phyloP scores from a whole-genome alignment of 1,284 basidiomycete genomes.

The Papiliotrema flavescens region DNA sequence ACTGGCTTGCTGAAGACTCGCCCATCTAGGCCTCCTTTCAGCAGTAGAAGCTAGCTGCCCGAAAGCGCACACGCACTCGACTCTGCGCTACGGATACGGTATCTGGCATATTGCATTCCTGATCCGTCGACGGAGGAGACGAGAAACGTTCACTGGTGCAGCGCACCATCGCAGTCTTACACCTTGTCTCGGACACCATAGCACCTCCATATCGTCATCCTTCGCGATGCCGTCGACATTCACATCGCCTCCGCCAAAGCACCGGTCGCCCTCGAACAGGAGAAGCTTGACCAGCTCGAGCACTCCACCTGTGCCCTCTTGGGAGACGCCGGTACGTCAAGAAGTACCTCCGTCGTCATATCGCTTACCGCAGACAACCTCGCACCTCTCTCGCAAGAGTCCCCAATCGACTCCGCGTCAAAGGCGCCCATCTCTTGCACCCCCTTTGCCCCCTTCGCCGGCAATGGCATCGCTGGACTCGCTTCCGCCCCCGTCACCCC shows the following conservation, averaged over 20 bases:
- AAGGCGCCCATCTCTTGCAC: slow-evolving; percentile 10
- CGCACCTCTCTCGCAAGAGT: slow-evolving; percentile 3
- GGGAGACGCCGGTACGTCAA: slow-evolving; percentile 11
- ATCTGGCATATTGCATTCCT: no score
- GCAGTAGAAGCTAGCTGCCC: no score
- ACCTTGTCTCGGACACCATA: no score
- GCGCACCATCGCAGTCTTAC: no score
- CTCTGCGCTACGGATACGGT: no score
- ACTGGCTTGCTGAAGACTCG: no score
- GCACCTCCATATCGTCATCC: background rate
- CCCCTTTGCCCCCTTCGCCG: slow-evolving; percentile 15
- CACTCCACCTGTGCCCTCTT: slow-evolving; percentile 12
- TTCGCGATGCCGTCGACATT: background rate
- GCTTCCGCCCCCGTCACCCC: slow-evolving; percentile 1
- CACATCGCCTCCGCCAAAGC: background rate
- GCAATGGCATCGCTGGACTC: background rate
- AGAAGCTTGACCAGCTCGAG: background rate
- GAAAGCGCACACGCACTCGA: no score
- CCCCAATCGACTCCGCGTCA: slow-evolving; percentile 2
- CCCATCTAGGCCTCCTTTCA: no score
- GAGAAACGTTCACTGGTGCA: no score
- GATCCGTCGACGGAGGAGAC: no score
- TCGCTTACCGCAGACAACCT: background rate
- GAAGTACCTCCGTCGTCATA: background rate
- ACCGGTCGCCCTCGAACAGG: background rate